Conservation (phyloP, 2,329 filamentous ascomycete species). For the Diaporthe eres region DNA sequence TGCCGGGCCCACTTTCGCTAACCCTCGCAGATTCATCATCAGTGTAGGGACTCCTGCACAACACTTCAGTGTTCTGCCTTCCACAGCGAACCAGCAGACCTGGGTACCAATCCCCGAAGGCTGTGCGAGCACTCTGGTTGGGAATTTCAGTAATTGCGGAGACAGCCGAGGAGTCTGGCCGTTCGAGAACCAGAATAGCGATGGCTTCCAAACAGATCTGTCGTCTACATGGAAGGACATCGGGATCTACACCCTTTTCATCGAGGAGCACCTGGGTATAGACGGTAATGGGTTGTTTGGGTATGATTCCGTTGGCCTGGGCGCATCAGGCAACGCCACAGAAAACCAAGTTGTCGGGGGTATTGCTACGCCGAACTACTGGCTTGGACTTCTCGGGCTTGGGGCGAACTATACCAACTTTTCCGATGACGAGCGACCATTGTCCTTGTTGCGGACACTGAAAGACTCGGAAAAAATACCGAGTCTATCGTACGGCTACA, state of each 20-base stretch:
- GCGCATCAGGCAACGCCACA: background rate
- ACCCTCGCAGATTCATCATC: conserved; percentile 10
- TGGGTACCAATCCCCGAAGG: conserved; percentile 10
- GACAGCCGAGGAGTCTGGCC: conserved; percentile 27
- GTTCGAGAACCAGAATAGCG: conserved; percentile 12
- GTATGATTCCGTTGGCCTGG: conserved; percentile 15
- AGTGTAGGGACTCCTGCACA: conserved; percentile 21
- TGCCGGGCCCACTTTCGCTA: conserved; percentile 2
- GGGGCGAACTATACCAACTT: conserved; percentile 32
- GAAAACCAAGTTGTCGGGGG: conserved; percentile 7
- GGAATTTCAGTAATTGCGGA: conserved; percentile 9
- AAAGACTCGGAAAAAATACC: conserved; percentile 14
- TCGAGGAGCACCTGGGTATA: conserved; percentile 25
- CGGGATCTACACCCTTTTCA: background rate
- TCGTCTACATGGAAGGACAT: conserved; percentile 8
- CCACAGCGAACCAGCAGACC: conserved; percentile 22
- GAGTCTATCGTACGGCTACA: conserved; percentile 23
- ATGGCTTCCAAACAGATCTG: background rate
- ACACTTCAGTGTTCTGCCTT: conserved; percentile 21
- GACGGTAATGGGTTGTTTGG: conserved; percentile 10
- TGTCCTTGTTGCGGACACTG: conserved; percentile 17
- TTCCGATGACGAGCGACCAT: conserved; percentile 6
- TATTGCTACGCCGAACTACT: background rate
- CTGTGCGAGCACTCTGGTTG: conserved; percentile 7
- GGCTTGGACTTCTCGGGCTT: conserved; percentile 13